Percentiles rank a stretch among this genome's conserved stretches.
Evolutionary conservation across 768 basidiomycete genomes (phyloP).

Genomic region (Lentinula edodes): DNA sequence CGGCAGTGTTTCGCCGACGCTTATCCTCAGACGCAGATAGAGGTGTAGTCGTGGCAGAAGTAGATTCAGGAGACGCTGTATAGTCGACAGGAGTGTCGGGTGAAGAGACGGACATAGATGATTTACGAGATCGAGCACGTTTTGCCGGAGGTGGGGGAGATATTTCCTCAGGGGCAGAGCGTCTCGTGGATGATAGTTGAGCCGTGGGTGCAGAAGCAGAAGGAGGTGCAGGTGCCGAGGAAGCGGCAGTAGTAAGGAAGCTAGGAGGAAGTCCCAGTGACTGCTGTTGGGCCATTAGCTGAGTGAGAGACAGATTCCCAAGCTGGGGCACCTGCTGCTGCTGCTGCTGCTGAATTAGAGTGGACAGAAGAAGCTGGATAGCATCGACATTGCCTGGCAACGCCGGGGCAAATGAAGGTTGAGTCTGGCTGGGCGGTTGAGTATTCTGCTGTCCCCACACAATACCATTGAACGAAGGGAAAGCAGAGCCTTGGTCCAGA

Average conservation of each 20-base stretch:
- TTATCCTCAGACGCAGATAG: constrained; percentile 77
- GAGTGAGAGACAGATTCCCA: constrained; percentile 53
- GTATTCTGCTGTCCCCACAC: constrained; percentile 29
- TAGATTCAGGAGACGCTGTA: constrained; percentile 1
- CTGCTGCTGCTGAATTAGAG: constrained; percentile 38
- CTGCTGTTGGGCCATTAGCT: constrained; percentile 51
- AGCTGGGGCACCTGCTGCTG: constrained; percentile 22
- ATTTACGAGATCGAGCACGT: constrained; percentile 52
- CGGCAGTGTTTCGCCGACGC: constrained; percentile 89
- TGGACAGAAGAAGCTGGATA: constrained; percentile 30
- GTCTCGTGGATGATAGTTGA: constrained; percentile 7
- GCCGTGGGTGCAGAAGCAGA: constrained; percentile 7
- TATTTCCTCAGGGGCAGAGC: constrained; percentile 22
- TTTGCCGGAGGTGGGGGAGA: constrained; percentile 35
- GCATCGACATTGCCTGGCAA: constrained; percentile 32
- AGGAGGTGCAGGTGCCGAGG: constrained; percentile 15
- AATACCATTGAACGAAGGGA: constrained; percentile 23
- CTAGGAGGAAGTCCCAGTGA: background rate
- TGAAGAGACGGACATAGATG: constrained; percentile 29
- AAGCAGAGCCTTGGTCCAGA: constrained; percentile 50
- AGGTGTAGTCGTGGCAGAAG: constrained; percentile 12
- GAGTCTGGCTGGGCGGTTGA: constrained; percentile 28
- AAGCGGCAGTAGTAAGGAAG: constrained; percentile 11
- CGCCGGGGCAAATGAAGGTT: constrained; percentile 28
- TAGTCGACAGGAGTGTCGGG: constrained; percentile 24